A percentile compares a stretch with the other conserved stretches of the same genome.
These are phyloP conservation scores for Aotearoamyces nothofagi DNA, from an alignment of 2,329 filamentous ascomycete genomes.

Conservation along the genomic window DNA sequence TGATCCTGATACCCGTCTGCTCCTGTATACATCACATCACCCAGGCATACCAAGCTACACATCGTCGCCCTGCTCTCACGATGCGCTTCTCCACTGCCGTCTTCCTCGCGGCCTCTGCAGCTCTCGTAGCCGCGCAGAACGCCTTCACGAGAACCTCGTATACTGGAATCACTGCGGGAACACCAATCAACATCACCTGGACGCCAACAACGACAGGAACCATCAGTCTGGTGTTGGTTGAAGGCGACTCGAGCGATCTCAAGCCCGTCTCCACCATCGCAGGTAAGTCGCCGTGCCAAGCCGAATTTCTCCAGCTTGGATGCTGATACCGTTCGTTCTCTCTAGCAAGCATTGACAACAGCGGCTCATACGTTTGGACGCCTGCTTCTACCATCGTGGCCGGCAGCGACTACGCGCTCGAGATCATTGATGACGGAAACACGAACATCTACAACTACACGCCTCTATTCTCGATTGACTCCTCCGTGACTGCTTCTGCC, in stretches of 20 bases:
- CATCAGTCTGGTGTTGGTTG: conserved; percentile 8
- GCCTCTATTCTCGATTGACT: conserved; percentile 12
- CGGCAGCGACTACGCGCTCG: conserved; percentile 6
- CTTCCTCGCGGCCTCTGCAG: conserved; percentile 6
- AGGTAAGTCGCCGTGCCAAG: conserved; percentile 4
- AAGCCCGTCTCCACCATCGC: conserved; percentile 5
- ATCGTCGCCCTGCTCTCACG: no score
- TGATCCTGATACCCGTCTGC: no score
- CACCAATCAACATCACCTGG: conserved; percentile 7
- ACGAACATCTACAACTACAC: conserved; percentile 13
- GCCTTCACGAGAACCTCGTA: conserved; percentile 11
- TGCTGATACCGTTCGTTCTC: conserved; percentile 6
- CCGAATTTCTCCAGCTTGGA: conserved; percentile 1
- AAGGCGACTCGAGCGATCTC: conserved; percentile 5
- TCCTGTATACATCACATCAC: no score
- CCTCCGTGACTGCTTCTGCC: conserved; percentile 8
- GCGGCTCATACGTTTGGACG: conserved; percentile 6
- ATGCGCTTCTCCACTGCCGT: conserved; percentile 13
- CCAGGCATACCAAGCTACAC: no score
- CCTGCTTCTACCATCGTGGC: conserved; percentile 4
- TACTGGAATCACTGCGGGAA: conserved; percentile 4
- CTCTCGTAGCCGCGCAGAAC: conserved; percentile 7
- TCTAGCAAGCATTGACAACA: conserved; percentile 5
- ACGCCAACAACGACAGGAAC: conserved; percentile 6
- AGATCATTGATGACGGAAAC: conserved; percentile 11